Percentiles rank a stretch among this genome's conserved stretches.
These are phyloP conservation scores for Monascus purpureus DNA, from an alignment of 495 filamentous ascomycete genomes.

Conservation along the genomic window DNA sequence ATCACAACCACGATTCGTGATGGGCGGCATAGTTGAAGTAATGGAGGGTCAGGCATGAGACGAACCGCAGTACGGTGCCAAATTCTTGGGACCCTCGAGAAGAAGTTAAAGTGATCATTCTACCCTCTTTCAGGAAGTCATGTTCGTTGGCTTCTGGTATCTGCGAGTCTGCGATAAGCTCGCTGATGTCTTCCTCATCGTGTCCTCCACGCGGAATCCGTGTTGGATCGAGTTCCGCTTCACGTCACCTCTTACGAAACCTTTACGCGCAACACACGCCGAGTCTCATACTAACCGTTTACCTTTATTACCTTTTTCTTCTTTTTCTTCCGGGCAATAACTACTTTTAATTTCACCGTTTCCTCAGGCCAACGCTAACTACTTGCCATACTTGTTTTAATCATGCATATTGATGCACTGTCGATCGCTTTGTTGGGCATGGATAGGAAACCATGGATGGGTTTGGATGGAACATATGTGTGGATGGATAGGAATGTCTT, in stretches of 20 bases:
- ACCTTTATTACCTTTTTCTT: neutral
- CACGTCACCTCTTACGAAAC: neutral
- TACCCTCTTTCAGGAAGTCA: neutral
- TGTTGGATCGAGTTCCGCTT: neutral
- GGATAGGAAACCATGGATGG: no score
- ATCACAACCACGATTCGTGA: conserved; percentile 5
- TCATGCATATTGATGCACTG: neutral
- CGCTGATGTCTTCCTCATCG: neutral
- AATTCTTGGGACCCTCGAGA: no score
- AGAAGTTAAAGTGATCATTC: neutral
- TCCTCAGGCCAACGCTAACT: no score
- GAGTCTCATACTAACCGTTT: neutral
- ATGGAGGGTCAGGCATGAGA: conserved; percentile 8
- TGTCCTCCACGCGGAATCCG: neutral
- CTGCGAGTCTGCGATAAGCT: no score
- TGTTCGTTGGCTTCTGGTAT: neutral
- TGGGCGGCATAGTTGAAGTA: conserved; percentile 10
- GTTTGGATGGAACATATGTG: no score
- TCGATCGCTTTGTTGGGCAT: no score
- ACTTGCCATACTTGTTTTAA: neutral
- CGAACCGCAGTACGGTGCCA: no score
- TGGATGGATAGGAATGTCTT: no score
- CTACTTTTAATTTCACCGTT: no score
- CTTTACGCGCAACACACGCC: neutral
- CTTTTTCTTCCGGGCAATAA: neutral